phyloP scores from a whole-genome alignment of 2,329 filamentous ascomycete genomes.

The Colletotrichum somersetense region DNA sequence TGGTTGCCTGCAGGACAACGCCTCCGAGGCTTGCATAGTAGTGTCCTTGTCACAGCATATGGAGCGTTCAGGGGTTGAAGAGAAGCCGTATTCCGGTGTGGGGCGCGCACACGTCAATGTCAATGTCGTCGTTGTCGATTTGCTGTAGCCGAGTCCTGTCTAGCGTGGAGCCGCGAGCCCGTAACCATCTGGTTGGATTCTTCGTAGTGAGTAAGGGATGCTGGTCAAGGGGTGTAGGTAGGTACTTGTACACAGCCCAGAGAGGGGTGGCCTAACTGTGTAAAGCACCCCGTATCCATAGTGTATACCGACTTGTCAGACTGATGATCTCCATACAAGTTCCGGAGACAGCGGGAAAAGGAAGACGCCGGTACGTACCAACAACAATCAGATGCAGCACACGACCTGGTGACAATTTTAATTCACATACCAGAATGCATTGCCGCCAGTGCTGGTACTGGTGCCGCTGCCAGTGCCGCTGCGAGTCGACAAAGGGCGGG shows the following conservation, averaged over 20 bases:
- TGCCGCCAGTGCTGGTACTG: not conserved
- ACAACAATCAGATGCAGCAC: not conserved
- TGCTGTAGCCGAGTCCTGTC: slow-evolving; percentile 34
- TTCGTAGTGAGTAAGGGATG: slow-evolving; percentile 19
- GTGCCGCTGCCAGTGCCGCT: not conserved
- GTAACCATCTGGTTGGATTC: slow-evolving; percentile 33
- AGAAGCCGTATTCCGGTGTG: slow-evolving; percentile 13
- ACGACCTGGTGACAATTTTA: not conserved
- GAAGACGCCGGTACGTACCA: not conserved
- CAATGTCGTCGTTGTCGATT: slow-evolving; percentile 10
- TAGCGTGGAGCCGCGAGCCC: slow-evolving; percentile 26
- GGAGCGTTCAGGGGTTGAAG: slow-evolving; percentile 26
- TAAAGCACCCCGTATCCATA: not conserved
- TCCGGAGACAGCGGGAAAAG: not conserved
- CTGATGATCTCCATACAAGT: slow-evolving; percentile 8
- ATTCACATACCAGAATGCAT: not conserved
- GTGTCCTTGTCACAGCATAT: slow-evolving; percentile 22
- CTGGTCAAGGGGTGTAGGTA: slow-evolving; percentile 13
- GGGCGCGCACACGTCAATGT: slow-evolving; percentile 22
- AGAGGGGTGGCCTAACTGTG: not conserved
- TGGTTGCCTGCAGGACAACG: slow-evolving; percentile 13
- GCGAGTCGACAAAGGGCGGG: not conserved
- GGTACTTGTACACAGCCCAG: not conserved
- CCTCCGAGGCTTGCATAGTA: not conserved
- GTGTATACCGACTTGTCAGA: not conserved